phyloP scores from a whole-genome alignment of 176 grass and related monocot species.

The Panicum miliaceum region DNA sequence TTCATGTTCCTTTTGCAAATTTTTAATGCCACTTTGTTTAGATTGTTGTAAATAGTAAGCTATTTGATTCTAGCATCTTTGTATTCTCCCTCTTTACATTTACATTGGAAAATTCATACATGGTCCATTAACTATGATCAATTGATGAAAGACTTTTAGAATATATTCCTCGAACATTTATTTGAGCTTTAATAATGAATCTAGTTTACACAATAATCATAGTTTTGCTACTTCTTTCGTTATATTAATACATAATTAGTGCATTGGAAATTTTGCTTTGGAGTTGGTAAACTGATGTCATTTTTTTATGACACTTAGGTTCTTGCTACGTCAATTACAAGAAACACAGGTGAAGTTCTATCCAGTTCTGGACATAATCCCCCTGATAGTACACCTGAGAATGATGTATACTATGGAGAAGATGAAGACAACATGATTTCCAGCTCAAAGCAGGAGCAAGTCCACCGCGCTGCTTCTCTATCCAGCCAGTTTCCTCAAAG shows the following conservation, averaged over 20 bases:
- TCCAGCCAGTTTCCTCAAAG: constrained; percentile 65
- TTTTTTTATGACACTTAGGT: constrained; percentile 58
- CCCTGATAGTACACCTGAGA: constrained; percentile 56
- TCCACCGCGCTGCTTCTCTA: constrained; percentile 46
- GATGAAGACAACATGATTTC: constrained; percentile 96
- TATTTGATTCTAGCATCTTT: constrained; percentile 14
- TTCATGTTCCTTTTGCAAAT: neutral
- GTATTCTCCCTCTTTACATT: constrained; percentile 14
- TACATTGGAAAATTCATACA: neutral
- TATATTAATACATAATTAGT: constrained; percentile 30
- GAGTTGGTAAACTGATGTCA: constrained; percentile 26
- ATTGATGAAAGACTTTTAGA: neutral
- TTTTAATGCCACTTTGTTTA: constrained; percentile 29
- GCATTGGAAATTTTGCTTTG: constrained; percentile 17
- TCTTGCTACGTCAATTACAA: constrained; percentile 82
- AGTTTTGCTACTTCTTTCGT: neutral
- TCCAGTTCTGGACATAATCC: constrained; percentile 60
- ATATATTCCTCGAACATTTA: constrained; percentile 3
- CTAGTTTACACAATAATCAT: neutral
- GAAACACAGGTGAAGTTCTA: constrained; percentile 53
- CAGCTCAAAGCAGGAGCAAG: constrained; percentile 62
- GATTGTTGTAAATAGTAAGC: constrained; percentile 30
- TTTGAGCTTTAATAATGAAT: constrained; percentile 11
- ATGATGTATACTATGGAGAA: constrained; percentile 70
- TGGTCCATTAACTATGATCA: neutral